Base-by-base conservation (phyloP, 345 rosid species). In the Aegle marmelos region DNA sequence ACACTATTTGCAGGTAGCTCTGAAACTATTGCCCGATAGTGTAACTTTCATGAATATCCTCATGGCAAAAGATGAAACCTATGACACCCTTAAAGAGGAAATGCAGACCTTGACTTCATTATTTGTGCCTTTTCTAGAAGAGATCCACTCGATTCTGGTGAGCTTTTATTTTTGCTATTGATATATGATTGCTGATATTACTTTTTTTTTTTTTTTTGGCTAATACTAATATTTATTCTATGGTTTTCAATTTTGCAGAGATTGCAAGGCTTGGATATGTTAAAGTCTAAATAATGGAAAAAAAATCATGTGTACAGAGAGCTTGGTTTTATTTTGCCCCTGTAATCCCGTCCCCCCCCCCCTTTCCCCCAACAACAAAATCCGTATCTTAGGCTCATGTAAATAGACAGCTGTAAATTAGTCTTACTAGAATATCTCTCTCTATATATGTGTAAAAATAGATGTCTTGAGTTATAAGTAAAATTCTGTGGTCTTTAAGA, bases 1-100 rank as follows among this genome's bases (percentile, higher is more conserved):
- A 63, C 36, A 57, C 25, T 33, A 45, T 21, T 78, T 85, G 76
- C 87, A 95, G 98, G 90, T 93, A 34, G 93, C 91, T 56, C 84
- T 91, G 77, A 92, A 88, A 85, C 81, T 95, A 33, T 79, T 95
- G 34, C 98, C 98, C 4, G 97, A 92, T 71, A 86, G 72, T 53
- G 87, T 83, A 68, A 89, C 92, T 25, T 90, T 92, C 87, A 82
- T 89, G 39, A 68, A 77, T 68, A 87, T 91, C 45, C 88, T 95
- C 9, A 83, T 79, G 83, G 88, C 82, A 45, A 90, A 82, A 82
- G 93, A 90, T 54, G 91, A 89, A 68, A 83, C 65, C 54, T 61
- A 33, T 17, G 91, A 90, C 54, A 80, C 62, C 73, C 79, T 92
- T 27, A 84, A 82, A 48, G 97, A 86, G 81, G 96, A 93, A 39